Evolutionary conservation across 2,329 filamentous ascomycete genomes (phyloP), one percentile per base, ranked within the genome.

Genomic region (Chalara sp.): DNA sequence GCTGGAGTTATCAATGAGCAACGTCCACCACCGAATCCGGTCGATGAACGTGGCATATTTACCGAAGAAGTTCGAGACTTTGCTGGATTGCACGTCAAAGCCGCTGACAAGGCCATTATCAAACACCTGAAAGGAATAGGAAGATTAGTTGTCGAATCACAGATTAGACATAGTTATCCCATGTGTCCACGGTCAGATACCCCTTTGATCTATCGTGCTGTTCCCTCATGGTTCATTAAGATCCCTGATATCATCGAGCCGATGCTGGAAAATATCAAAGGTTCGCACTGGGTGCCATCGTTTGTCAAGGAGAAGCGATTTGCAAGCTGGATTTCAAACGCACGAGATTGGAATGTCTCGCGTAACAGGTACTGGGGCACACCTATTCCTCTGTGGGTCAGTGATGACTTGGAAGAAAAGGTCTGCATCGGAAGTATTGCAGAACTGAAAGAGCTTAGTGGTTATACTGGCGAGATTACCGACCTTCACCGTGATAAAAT

Each of bases 111-210:
- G 74, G 83, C 83, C 59, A 96, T 97, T 66, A 89, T 96, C 68
- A 95, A 95, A 71, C 73, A 91, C 61, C 74, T 97, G 32, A 95
- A 93, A 70, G 78, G 77, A 29, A 80, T 77, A 21, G 89, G 87
- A 11, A 82, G 89, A 49, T 67, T 96, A 47, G 77, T 96, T 35
- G 86, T 90, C 32, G 90, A 96, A 58, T 89, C 87, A 46, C 89
- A 95, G 68, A 79, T 96, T 55, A 89, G 80, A 65, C 92, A 97
- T 73, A 92, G 88, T 61, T 95, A 96, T 68, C 90, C 89, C 21
- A 92, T 92, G 80, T 96, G 92, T 69, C 90, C 87, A 72, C 83
- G 92, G 54, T 96, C 90, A n/a, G 92, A 96, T 65, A 96, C 89
- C 0, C 92, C 90, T 32, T 77, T 97, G 55, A 96, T 97, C 61